A percentile compares a stretch with the other conserved stretches of the same genome.
phyloP scores from a whole-genome alignment of 2,329 filamentous ascomycete species.

The Triangularia setosa region DNA sequence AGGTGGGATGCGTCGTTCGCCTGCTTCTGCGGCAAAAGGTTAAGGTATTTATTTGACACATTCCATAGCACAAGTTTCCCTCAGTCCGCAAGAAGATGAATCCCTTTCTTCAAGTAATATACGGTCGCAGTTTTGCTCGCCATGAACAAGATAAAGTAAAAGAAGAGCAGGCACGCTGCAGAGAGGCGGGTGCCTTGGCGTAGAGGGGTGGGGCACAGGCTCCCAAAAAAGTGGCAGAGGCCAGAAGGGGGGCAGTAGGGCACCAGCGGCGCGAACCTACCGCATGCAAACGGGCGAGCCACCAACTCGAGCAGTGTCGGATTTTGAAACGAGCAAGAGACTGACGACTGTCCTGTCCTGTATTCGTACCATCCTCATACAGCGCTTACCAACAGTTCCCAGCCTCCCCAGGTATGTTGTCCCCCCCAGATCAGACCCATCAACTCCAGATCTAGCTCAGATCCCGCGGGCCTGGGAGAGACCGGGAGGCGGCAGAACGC shows the following conservation, averaged over 20 bases:
- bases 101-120: background rate
- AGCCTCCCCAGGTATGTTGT: background rate
- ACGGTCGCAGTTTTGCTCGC: background rate
- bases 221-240: background rate
- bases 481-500: slow-evolving; percentile 1
- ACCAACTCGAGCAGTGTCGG: background rate
- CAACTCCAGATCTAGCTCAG: background rate
- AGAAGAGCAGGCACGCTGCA: background rate
- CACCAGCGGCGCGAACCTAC: background rate
- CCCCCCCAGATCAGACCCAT: no score
- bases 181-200: background rate
- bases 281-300: background rate
- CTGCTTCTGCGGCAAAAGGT: no score
- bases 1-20: no score
- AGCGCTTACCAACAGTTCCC: background rate
- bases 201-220: background rate
- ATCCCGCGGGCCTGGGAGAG: background rate
- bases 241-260: background rate
- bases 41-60: no score
- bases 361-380: no score
- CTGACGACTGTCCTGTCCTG: no score
- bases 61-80: no score
- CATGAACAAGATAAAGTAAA: background rate
- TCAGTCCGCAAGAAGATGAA: background rate
- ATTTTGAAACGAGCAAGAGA: background rate